phyloP scores from a whole-genome alignment of 2,329 filamentous ascomycete species.

The Lojkania enalia region DNA sequence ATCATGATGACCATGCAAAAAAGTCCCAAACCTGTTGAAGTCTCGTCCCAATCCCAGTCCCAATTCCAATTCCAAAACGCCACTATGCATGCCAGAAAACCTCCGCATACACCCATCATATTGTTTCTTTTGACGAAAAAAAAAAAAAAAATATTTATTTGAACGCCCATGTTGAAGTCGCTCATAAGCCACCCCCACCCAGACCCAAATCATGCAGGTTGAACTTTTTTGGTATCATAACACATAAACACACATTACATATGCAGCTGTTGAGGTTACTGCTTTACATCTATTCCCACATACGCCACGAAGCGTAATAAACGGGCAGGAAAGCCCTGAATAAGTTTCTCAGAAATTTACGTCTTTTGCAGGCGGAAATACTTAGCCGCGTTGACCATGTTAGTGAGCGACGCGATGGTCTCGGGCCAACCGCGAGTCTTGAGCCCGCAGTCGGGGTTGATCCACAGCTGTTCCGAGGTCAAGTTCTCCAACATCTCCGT shows the following conservation, averaged over 20 bases:
- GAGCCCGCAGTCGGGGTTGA: slow-evolving; percentile 98
- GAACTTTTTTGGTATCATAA: slow-evolving; percentile 49
- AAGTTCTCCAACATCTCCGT: slow-evolving; percentile 96
- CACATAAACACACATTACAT: slow-evolving; percentile 46
- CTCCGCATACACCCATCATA: no score
- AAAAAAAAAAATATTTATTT: background rate
- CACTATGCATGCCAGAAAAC: no score
- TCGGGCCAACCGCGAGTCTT: slow-evolving; percentile 99
- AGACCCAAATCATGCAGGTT: slow-evolving; percentile 44
- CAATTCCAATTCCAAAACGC: background rate
- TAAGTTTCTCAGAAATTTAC: background rate
- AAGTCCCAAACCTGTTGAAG: slow-evolving; percentile 1
- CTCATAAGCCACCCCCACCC: slow-evolving; percentile 33
- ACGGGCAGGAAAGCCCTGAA: slow-evolving; percentile 15
- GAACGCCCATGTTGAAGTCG: slow-evolving; percentile 40
- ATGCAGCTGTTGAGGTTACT: slow-evolving; percentile 45
- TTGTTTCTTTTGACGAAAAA: no score
- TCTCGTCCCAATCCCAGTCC: background rate
- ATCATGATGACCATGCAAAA: background rate
- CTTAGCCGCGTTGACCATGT: slow-evolving; percentile 99
- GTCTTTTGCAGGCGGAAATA: slow-evolving; percentile 88
- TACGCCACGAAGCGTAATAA: slow-evolving; percentile 32
- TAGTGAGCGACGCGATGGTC: slow-evolving; percentile 92
- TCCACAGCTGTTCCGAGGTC: slow-evolving; percentile 98
- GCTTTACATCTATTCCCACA: slow-evolving; percentile 16